Evolutionary conservation across 2,329 filamentous ascomycete species (phyloP).

Genomic region (Botrytis deweyae): DNA sequence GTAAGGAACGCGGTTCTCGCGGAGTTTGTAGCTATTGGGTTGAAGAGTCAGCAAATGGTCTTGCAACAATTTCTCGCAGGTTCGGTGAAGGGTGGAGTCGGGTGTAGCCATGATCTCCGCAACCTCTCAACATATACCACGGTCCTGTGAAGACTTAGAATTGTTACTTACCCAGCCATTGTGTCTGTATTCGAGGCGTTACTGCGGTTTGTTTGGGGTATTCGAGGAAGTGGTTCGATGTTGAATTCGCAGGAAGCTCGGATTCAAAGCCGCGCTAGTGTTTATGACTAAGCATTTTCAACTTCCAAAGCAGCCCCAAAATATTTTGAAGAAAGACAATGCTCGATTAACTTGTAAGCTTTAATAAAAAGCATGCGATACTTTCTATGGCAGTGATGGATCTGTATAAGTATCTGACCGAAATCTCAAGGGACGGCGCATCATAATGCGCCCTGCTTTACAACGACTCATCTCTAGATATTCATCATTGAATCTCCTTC

Average conservation of each 20-base stretch:
- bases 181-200: constrained; percentile 27
- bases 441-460: constrained; percentile 30
- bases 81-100: background rate
- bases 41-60: constrained; percentile 13
- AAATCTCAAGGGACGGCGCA: constrained; percentile 16
- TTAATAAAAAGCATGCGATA: constrained; percentile 10
- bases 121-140: background rate
- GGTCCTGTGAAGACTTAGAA: background rate
- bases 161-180: constrained; percentile 39
- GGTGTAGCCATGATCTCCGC: background rate
- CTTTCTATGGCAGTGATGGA: constrained; percentile 13
- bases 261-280: constrained; percentile 17
- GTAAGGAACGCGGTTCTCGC: constrained; percentile 72
- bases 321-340: constrained; percentile 10
- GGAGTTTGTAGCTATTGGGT: constrained; percentile 56
- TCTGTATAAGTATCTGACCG: background rate
- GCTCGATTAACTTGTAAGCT: background rate
- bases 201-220: constrained; percentile 9
- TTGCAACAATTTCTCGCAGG: background rate
- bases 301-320: background rate
- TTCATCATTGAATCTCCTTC: constrained; percentile 34
- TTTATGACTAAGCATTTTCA: constrained; percentile 28
- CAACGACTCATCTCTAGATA: constrained; percentile 37
- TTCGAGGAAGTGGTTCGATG: constrained; percentile 22
- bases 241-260: constrained; percentile 23